Percentiles rank a stretch among this genome's conserved stretches.
Conservation (phyloP, 108 stramenopile species). For the Nannochloropsis gaditana region DNA sequence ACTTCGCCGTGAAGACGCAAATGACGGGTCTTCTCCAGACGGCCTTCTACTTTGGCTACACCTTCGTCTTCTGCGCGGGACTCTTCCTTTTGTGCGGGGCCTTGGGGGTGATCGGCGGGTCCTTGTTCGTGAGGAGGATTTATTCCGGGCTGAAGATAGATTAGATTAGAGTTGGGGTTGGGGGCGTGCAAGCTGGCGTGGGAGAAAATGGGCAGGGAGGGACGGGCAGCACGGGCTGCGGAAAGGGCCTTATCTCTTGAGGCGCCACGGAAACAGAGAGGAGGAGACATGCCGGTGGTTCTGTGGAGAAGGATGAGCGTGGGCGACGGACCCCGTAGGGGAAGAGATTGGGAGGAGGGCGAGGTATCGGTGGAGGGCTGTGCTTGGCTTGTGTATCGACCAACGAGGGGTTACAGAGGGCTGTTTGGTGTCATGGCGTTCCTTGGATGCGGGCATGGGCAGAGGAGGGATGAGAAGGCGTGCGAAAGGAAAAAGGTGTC, state of each 20-base stretch:
- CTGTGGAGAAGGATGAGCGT: too few relatives aligned
- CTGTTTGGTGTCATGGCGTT: too few relatives aligned
- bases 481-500: too few relatives aligned
- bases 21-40: constrained; percentile 93
- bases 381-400: too few relatives aligned
- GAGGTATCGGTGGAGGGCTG: too few relatives aligned
- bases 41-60: constrained; percentile 62
- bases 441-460: too few relatives aligned
- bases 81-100: constrained; percentile 51
- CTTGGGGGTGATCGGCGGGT: constrained; percentile 51
- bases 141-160: constrained; percentile 51
- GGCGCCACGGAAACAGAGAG: not conserved
- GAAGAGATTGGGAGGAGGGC: too few relatives aligned
- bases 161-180: not conserved
- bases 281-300: not conserved
- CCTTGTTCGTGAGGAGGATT: constrained; percentile 52
- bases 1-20: constrained; percentile 91
- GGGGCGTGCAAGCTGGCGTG: not conserved
- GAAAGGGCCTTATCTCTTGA: not conserved
- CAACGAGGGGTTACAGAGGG: too few relatives aligned
- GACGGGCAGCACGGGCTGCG: not conserved
- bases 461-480: too few relatives aligned
- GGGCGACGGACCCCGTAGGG: too few relatives aligned
- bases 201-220: not conserved
- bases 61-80: constrained; percentile 48